Conservation (phyloP, 2,329 filamentous ascomycete genomes). For the Talaromyces sp. region DNA sequence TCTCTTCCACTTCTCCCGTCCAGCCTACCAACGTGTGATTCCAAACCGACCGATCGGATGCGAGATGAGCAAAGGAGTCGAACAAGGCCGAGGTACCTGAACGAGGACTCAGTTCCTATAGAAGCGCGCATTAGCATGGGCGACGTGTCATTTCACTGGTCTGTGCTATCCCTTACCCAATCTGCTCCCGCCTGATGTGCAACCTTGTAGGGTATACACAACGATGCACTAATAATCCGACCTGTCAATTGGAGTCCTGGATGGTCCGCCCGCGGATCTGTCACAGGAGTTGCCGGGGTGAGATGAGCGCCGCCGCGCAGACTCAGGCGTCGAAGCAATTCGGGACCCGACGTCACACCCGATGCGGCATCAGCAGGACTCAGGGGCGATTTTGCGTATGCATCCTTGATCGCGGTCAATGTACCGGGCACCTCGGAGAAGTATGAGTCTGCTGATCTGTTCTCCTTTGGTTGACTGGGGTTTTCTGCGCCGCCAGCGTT, state of each 20-base stretch:
- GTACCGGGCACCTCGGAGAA: constrained; percentile 25
- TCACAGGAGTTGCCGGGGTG: constrained; percentile 39
- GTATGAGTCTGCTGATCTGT: constrained; percentile 26
- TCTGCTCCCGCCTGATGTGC: constrained; percentile 48
- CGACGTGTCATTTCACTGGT: background rate
- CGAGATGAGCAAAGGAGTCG: constrained; percentile 82
- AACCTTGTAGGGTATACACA: constrained; percentile 59
- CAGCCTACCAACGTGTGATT: constrained; percentile 89
- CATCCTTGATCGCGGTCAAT: constrained; percentile 15
- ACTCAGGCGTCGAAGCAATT: constrained; percentile 51
- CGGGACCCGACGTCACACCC: constrained; percentile 44
- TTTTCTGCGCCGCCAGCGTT: constrained; percentile 6
- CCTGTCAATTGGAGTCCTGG: constrained; percentile 56
- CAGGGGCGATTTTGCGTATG: constrained; percentile 21
- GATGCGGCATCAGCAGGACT: constrained; percentile 41
- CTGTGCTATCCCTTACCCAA: constrained; percentile 45
- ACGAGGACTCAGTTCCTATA: constrained; percentile 66
- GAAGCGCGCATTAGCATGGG: background rate
- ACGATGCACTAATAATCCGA: constrained; percentile 59
- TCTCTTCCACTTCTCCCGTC: constrained; percentile 78
- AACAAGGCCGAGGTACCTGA: constrained; percentile 88
- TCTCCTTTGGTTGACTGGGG: constrained; percentile 12
- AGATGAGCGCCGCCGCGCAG: constrained; percentile 31
- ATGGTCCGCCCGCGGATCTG: constrained; percentile 52
- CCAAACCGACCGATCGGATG: constrained; percentile 78